Conservation (phyloP, 176 grass and related monocot species). For the Bolboschoenus planiculmis region DNA sequence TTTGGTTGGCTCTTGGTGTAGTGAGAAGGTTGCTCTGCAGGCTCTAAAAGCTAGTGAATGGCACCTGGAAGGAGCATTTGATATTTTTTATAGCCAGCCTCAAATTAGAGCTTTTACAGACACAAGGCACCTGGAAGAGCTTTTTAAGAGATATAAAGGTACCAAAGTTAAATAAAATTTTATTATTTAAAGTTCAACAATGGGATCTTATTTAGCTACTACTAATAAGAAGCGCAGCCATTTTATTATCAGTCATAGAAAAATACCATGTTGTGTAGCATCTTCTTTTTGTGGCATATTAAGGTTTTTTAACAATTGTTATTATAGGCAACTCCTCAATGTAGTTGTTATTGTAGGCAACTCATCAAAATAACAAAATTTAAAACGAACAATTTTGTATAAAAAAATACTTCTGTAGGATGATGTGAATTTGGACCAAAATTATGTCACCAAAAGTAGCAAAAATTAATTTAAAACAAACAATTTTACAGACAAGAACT, state of each 20-base stretch:
- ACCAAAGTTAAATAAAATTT: slow-evolving; percentile 2
- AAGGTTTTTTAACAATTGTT: background rate
- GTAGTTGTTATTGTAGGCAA: background rate
- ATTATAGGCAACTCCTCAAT: background rate
- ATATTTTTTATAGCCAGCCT: slow-evolving; percentile 93
- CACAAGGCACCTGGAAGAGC: slow-evolving; percentile 68
- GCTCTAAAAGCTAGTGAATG: slow-evolving; percentile 95
- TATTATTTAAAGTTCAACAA: background rate
- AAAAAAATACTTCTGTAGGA: background rate
- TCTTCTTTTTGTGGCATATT: background rate
- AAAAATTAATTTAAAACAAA: background rate
- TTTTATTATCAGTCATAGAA: background rate
- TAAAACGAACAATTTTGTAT: background rate
- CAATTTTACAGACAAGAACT: background rate
- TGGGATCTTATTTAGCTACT: background rate
- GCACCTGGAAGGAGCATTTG: slow-evolving; percentile 99
- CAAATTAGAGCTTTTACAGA: slow-evolving; percentile 68
- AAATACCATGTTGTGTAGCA: background rate
- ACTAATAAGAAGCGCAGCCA: background rate
- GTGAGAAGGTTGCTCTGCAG: slow-evolving; percentile 95
- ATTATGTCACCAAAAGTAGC: background rate
- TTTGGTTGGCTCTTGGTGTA: slow-evolving; percentile 15
- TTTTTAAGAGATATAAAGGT: slow-evolving; percentile 96
- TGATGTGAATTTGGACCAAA: background rate
- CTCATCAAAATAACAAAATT: background rate